Evolutionary conservation across 2,329 filamentous ascomycete species (phyloP), one percentile per base, ranked within the genome.

Genomic region (Trematosphaeria pertusa): DNA sequence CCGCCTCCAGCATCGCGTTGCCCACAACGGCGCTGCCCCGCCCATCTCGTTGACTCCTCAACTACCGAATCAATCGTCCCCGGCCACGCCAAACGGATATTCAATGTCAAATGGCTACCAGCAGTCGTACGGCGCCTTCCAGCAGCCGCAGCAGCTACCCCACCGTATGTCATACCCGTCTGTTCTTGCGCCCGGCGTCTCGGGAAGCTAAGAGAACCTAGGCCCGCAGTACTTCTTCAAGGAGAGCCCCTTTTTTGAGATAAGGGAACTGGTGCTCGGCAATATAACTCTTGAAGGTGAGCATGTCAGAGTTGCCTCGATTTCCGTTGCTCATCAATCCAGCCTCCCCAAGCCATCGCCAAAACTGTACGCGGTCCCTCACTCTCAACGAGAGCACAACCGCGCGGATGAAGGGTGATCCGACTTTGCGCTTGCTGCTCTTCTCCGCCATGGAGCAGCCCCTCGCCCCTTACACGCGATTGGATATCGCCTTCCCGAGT

Each of bases 401-500:
- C 7, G 72, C 81, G 30, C 79, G 79, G 35, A 78, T 91, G 37
- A 73, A 81, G 19, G 69, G 71, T 6, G 85, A 93, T 51, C 76
- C 79, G n/a, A 80, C 80, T 10, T 74, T 87, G 61, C 83, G 86
- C 38, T 79, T 96, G 32, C 87, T 97, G 82, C 79, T 97, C 4
- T 96, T 95, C 66, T 96, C 91, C 62, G 86, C 89, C 3, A 77
- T 78, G 1, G 87, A 90, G 45, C 74, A 73, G 15, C 61, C 64
- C 5, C 55, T 70, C 0, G 48, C 58, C 2, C 54, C 50, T 5
- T 73, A 55, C 49, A 51, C 64, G 4, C 61, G 67, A 19, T 73
- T 76, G 26, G 91, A 97, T 52, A 86, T 99, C 43, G 78, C 89
- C 0, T 99, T 99, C 57, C 94, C 94, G 1, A 86, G 93, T 60